Evolutionary conservation across 371 early-diverging fungal species (phyloP).

Genomic region (Lichtheimia hyalospora): DNA sequence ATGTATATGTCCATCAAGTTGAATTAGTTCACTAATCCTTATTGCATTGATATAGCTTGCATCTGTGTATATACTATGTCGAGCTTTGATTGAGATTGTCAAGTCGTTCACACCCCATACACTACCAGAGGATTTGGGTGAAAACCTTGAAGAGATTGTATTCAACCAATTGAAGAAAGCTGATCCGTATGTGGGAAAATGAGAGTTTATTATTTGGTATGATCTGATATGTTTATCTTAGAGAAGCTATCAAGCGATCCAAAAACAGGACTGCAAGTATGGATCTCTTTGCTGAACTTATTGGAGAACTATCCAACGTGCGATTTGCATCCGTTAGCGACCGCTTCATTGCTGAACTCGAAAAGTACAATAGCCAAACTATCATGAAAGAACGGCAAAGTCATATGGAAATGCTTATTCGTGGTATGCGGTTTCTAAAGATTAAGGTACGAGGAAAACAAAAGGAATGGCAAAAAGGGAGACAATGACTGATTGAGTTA

Average conservation of each 20-base stretch:
- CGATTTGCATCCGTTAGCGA: conserved; percentile 93
- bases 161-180: conserved; percentile 86
- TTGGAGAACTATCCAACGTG: conserved; percentile 85
- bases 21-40: conserved; percentile 5
- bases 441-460: conserved; percentile 59
- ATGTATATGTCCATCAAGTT: not conserved
- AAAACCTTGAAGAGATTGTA: conserved; percentile 88
- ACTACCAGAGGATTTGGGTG: conserved; percentile 83
- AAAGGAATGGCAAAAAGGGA: not conserved
- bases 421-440: conserved; percentile 87
- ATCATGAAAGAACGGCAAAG: conserved; percentile 69
- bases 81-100: conserved; percentile 85
- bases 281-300: conserved; percentile 84
- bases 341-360: conserved; percentile 87
- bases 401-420: conserved; percentile 84
- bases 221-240: conserved; percentile 13
- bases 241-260: conserved; percentile 75
- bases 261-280: conserved; percentile 86
- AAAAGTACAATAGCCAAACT: conserved; percentile 62
- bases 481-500: not conserved
- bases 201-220: not conserved
- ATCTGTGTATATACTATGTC: conserved; percentile 87
- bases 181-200: conserved; percentile 73
- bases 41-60: conserved; percentile 60
- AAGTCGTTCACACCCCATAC: conserved; percentile 69